Evolutionary conservation across 2,329 filamentous ascomycete genomes (phyloP).

Genomic region (Trichothecium sympodiale): DNA sequence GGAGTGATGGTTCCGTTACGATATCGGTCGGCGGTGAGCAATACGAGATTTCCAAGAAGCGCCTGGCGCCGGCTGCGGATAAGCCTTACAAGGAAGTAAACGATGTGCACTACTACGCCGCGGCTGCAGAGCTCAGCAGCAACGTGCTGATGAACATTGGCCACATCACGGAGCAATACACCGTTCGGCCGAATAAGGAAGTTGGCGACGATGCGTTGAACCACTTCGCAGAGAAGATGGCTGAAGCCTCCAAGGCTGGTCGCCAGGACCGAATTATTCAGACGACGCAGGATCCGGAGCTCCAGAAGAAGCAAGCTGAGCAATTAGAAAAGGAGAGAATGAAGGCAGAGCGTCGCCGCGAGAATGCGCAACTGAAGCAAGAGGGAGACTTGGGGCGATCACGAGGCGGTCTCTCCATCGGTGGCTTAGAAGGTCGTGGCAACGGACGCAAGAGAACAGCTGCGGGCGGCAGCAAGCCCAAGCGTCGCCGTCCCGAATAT

Average conservation of each 20-base stretch:
- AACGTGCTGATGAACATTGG: slow-evolving; percentile 62
- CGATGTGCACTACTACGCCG: slow-evolving; percentile 68
- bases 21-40: slow-evolving; percentile 66
- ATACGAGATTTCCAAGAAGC: slow-evolving; percentile 62
- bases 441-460: slow-evolving; percentile 41
- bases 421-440: slow-evolving; percentile 55
- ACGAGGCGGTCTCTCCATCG: slow-evolving; percentile 51
- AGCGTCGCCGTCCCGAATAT: slow-evolving; percentile 51
- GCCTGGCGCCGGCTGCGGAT: slow-evolving; percentile 49
- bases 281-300: slow-evolving; percentile 63
- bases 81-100: slow-evolving; percentile 54
- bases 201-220: slow-evolving; percentile 62
- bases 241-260: slow-evolving; percentile 46
- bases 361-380: slow-evolving; percentile 56
- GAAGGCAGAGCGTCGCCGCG: slow-evolving; percentile 53
- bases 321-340: slow-evolving; percentile 62
- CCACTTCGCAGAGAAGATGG: slow-evolving; percentile 55
- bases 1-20: slow-evolving; percentile 71
- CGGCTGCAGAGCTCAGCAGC: slow-evolving; percentile 57
- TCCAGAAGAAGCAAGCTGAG: slow-evolving; percentile 64
- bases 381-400: slow-evolving; percentile 42
- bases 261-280: slow-evolving; percentile 56
- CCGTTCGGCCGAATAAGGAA: slow-evolving; percentile 54
- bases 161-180: slow-evolving; percentile 64
- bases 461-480: slow-evolving; percentile 36